These are phyloP conservation scores for Nothophytophthora sp. DNA, from an alignment of 352 stramenopile genomes.

Conservation along the genomic window DNA sequence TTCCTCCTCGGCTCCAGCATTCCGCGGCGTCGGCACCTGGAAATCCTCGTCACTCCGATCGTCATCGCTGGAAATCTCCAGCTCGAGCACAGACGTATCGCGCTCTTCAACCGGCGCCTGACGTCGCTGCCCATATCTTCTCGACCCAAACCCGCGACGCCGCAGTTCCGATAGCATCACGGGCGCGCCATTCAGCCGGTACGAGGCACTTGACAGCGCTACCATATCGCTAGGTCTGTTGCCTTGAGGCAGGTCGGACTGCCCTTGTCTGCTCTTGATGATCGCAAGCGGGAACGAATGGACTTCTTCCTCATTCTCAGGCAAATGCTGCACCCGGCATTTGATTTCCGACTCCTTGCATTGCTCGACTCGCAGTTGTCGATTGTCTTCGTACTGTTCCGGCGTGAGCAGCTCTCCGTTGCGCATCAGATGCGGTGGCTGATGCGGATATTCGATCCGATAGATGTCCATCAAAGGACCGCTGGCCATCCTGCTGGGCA, in stretches of 20 bases:
- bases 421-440: conserved; percentile 65
- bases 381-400: conserved; percentile 64
- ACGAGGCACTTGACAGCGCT: conserved; percentile 45
- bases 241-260: background rate
- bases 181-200: conserved; percentile 71
- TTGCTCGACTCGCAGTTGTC: conserved; percentile 62
- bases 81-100: conserved; percentile 81
- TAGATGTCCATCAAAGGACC: conserved; percentile 80
- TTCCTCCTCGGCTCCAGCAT: conserved; percentile 55
- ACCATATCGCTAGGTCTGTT: conserved; percentile 16
- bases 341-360: conserved; percentile 65
- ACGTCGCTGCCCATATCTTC: conserved; percentile 31
- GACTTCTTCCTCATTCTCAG: conserved; percentile 45
- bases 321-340: conserved; percentile 53
- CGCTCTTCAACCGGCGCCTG: conserved; percentile 65
- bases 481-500: conserved; percentile 85
- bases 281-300: conserved; percentile 56
- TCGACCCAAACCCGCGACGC: conserved; percentile 26
- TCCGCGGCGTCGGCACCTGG: conserved; percentile 46
- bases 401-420: conserved; percentile 29
- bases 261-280: conserved; percentile 15
- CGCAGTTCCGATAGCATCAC: conserved; percentile 73
- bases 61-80: conserved; percentile 88
- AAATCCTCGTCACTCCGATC: conserved; percentile 89
- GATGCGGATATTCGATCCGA: conserved; percentile 67